Percentiles rank a stretch among this genome's conserved stretches.
Evolutionary conservation across 257 asterid genomes (phyloP).

Genomic region (Ophiorrhiza pumila): DNA sequence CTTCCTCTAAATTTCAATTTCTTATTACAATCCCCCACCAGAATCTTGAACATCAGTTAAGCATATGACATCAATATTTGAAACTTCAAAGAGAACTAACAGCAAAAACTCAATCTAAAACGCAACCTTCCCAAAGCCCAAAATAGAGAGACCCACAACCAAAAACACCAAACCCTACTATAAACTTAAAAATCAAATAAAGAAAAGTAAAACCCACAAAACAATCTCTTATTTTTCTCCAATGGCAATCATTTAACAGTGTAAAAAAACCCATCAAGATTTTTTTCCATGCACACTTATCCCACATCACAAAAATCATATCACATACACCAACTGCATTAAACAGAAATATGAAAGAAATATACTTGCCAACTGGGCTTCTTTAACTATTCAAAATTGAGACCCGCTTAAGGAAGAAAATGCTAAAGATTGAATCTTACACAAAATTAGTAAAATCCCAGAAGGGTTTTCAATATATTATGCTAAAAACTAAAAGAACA

Average conservation of each 20-base stretch:
- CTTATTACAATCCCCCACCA: not conserved
- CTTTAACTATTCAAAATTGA: not conserved
- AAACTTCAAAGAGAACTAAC: not conserved
- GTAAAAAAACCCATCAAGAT: not conserved
- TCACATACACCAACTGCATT: not conserved
- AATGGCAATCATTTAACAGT: not conserved
- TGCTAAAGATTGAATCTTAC: not conserved
- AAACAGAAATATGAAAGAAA: not conserved
- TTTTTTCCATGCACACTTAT: not conserved
- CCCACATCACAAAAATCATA: not conserved
- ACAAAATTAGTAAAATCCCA: not conserved
- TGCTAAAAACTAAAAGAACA: not conserved
- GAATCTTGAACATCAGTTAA: constrained; percentile 1
- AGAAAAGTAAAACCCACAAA: not conserved
- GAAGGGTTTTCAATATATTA: not conserved
- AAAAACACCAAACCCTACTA: not conserved
- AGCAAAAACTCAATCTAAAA: not conserved
- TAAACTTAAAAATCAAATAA: not conserved
- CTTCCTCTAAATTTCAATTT: not conserved
- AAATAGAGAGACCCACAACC: not conserved
- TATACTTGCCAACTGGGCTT: constrained; percentile 1
- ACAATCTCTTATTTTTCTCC: not conserved
- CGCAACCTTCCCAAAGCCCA: not conserved
- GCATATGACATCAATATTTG: not conserved
- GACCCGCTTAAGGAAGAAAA: not conserved